These are phyloP conservation scores for Thielaviopsis populi DNA, from an alignment of 2,329 filamentous ascomycete genomes.

Conservation along the genomic window DNA sequence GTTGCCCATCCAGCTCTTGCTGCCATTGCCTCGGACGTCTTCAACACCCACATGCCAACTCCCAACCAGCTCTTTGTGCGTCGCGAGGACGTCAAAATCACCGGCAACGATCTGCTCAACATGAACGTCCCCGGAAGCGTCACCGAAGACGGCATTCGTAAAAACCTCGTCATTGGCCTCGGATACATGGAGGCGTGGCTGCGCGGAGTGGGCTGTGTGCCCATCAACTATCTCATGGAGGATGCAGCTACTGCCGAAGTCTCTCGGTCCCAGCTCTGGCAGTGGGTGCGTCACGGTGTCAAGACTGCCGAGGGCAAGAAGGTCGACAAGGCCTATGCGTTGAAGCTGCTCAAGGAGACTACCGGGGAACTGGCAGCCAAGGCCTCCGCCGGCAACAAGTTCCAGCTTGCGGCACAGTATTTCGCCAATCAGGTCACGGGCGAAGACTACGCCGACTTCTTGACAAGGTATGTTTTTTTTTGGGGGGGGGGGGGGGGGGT, in stretches of 20 bases:
- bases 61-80: slow-evolving; percentile 90
- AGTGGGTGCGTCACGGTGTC: slow-evolving; percentile 67
- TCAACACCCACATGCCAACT: slow-evolving; percentile 97
- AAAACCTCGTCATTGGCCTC: slow-evolving; percentile 93
- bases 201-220: slow-evolving; percentile 84
- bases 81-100: slow-evolving; percentile 76
- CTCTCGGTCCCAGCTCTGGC: slow-evolving; percentile 86
- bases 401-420: slow-evolving; percentile 76
- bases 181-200: slow-evolving; percentile 99
- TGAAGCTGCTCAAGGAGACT: slow-evolving; percentile 76
- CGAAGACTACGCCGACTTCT: slow-evolving; percentile 93
- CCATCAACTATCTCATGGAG: slow-evolving; percentile 98
- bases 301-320: slow-evolving; percentile 76
- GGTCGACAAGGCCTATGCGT: slow-evolving; percentile 81
- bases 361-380: slow-evolving; percentile 58
- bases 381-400: slow-evolving; percentile 82
- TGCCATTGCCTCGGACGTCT: slow-evolving; percentile 73
- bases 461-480: slow-evolving; percentile 56
- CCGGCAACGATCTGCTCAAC: slow-evolving; percentile 82
- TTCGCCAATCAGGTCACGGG: slow-evolving; percentile 87
- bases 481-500: too few species aligned
- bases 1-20: slow-evolving; percentile 92
- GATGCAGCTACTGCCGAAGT: slow-evolving; percentile 96
- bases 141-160: slow-evolving; percentile 87
- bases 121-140: slow-evolving; percentile 92